Percentiles rank a stretch among this genome's conserved stretches.
These are phyloP conservation scores for Hymenotorrendiella dingleyae DNA, from an alignment of 2,329 filamentous ascomycete genomes.

Conservation along the genomic window DNA sequence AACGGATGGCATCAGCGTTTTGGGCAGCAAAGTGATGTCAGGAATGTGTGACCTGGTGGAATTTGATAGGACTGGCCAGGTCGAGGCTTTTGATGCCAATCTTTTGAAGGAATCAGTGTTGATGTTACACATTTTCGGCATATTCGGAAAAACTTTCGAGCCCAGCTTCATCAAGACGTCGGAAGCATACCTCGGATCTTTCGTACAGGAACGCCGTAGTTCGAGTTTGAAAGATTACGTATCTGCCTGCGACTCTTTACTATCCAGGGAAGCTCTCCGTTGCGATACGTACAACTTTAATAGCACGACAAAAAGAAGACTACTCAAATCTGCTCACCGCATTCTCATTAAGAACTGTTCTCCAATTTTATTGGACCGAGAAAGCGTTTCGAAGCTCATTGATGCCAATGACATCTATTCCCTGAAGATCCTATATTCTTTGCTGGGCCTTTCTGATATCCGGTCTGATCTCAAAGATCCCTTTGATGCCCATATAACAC, in stretches of 20 bases:
- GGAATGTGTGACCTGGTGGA: constrained; percentile 74
- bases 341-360: constrained; percentile 66
- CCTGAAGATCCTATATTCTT: constrained; percentile 68
- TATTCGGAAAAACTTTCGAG: constrained; percentile 78
- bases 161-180: constrained; percentile 65
- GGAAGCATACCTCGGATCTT: constrained; percentile 59
- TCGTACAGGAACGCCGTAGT: constrained; percentile 60
- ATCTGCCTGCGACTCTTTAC: constrained; percentile 58
- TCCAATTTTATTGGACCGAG: constrained; percentile 56
- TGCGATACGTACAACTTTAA: constrained; percentile 81
- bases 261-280: constrained; percentile 65
- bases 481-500: constrained; percentile 74
- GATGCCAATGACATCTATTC: constrained; percentile 63
- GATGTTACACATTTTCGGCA: constrained; percentile 78
- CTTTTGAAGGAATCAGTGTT: constrained; percentile 71
- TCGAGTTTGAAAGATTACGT: constrained; percentile 71
- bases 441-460: constrained; percentile 67
- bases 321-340: constrained; percentile 68
- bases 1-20: constrained; percentile 28
- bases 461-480: constrained; percentile 63
- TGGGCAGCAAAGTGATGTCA: constrained; percentile 36
- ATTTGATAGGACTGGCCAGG: constrained; percentile 56
- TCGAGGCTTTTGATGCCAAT: constrained; percentile 50
- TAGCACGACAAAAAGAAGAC: constrained; percentile 69
- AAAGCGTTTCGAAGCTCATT: constrained; percentile 67